Conservation (phyloP, 2,329 filamentous ascomycete species). For the Dactylellina parvicollis region DNA sequence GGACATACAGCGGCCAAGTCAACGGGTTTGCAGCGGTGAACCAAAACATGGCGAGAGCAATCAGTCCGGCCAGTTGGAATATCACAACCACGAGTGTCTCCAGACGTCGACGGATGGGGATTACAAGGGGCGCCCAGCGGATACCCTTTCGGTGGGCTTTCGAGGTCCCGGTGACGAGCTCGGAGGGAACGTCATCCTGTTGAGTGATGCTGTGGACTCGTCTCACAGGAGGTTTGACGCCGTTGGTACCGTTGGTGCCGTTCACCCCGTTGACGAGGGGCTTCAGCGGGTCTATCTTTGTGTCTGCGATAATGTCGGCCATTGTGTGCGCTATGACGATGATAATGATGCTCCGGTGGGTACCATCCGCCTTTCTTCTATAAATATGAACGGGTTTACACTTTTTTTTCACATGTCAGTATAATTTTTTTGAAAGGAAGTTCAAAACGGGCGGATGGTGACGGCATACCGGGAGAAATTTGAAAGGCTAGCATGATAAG, state of each 20-base stretch:
- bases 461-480: slow-evolving; percentile 40
- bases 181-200: slow-evolving; percentile 40
- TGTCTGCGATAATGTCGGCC: slow-evolving; percentile 16
- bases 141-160: slow-evolving; percentile 66
- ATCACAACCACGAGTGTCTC: slow-evolving; percentile 81
- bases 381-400: background rate
- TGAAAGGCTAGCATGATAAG: slow-evolving; percentile 26
- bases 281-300: slow-evolving; percentile 8
- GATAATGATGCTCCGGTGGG: background rate
- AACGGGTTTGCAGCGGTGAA: slow-evolving; percentile 89
- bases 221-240: slow-evolving; percentile 17
- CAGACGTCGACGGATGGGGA: slow-evolving; percentile 75
- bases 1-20: slow-evolving; percentile 80
- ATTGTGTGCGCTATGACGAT: slow-evolving; percentile 26
- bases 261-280: slow-evolving; percentile 12
- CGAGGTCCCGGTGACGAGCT: slow-evolving; percentile 28
- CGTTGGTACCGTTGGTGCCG: slow-evolving; percentile 26
- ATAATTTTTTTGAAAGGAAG: background rate
- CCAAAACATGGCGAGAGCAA: slow-evolving; percentile 82
- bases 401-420: slow-evolving; percentile 49
- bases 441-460: slow-evolving; percentile 5
- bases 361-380: slow-evolving; percentile 2
- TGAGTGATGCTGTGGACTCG: slow-evolving; percentile 34
- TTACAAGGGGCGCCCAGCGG: slow-evolving; percentile 82
- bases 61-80: slow-evolving; percentile 77